A percentile compares a stretch with the other conserved stretches of the same genome.
Conservation (phyloP, 371 early-diverging fungal species). For the Actinomortierella ambigua region DNA sequence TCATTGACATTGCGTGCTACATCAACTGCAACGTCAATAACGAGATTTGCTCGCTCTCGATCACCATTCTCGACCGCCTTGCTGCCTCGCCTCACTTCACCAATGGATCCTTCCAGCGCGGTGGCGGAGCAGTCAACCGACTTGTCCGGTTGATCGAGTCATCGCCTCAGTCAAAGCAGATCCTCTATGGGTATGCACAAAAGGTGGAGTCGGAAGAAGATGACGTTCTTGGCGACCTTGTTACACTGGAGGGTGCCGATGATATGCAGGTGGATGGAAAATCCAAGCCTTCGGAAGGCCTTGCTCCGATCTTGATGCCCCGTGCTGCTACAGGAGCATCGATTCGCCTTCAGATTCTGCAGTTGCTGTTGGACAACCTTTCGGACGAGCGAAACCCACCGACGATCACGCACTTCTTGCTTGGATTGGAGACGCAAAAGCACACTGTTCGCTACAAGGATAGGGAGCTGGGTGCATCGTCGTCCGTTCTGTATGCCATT, state of each 20-base stretch:
- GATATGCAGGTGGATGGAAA: constrained; percentile 25
- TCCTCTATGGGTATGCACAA: constrained; percentile 80
- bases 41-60: constrained; percentile 76
- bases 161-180: constrained; percentile 64
- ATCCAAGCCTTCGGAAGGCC: constrained; percentile 10
- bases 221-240: constrained; percentile 37
- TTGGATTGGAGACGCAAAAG: constrained; percentile 73
- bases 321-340: constrained; percentile 47
- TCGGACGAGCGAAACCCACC: constrained; percentile 53
- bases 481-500: constrained; percentile 72
- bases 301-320: constrained; percentile 15
- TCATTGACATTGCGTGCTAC: constrained; percentile 74
- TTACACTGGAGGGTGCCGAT: constrained; percentile 5
- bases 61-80: constrained; percentile 74
- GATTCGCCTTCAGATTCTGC: constrained; percentile 74
- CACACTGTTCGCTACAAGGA: constrained; percentile 46
- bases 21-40: constrained; percentile 67
- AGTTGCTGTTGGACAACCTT: constrained; percentile 71
- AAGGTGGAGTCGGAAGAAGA: constrained; percentile 63
- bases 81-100: constrained; percentile 61
- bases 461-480: constrained; percentile 47
- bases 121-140: constrained; percentile 61
- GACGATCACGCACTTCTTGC: constrained; percentile 83
- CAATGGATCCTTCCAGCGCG: constrained; percentile 43
- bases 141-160: constrained; percentile 72